A percentile compares a stretch with the other conserved stretches of the same genome.
Evolutionary conservation across 2,329 filamentous ascomycete genomes (phyloP).

Genomic region (Trichoderma oligosporum): DNA sequence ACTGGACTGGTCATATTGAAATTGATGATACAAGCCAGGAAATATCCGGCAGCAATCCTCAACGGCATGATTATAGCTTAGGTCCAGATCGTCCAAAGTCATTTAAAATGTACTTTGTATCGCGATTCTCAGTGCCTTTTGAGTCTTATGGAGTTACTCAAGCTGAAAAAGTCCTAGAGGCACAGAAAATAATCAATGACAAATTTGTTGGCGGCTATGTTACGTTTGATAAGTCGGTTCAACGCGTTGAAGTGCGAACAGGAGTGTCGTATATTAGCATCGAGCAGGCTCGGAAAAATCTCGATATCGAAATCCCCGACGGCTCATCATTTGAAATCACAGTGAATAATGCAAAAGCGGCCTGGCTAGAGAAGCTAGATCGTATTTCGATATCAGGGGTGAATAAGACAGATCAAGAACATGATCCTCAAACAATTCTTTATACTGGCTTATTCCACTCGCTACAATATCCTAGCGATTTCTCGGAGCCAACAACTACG

Average conservation of each 20-base stretch:
- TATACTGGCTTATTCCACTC: constrained; percentile 46
- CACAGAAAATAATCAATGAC: constrained; percentile 28
- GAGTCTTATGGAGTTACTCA: constrained; percentile 34
- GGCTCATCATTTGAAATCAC: constrained; percentile 36
- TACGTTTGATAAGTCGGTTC: constrained; percentile 31
- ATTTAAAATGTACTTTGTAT: constrained; percentile 46
- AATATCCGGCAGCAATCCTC: constrained; percentile 42
- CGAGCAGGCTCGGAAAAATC: constrained; percentile 44
- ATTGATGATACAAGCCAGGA: constrained; percentile 37
- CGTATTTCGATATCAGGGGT: constrained; percentile 41
- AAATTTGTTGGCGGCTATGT: constrained; percentile 41
- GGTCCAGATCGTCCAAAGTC: constrained; percentile 40
- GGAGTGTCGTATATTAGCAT: constrained; percentile 46
- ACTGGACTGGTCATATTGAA: constrained; percentile 43
- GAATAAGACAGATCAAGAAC: constrained; percentile 38
- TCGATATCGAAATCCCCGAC: constrained; percentile 41
- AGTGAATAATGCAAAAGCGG: constrained; percentile 37
- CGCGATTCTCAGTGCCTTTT: constrained; percentile 44
- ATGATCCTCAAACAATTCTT: constrained; percentile 44
- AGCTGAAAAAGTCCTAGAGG: constrained; percentile 28
- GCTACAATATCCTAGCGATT: constrained; percentile 46
- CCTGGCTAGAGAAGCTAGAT: constrained; percentile 45
- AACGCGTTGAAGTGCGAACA: constrained; percentile 42
- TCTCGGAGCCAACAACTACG: constrained; percentile 39
- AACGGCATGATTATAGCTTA: constrained; percentile 44